A percentile compares a stretch with the other conserved stretches of the same genome.
phyloP scores from a whole-genome alignment of 768 basidiomycete genomes.

The Panaeolus papilionaceus region DNA sequence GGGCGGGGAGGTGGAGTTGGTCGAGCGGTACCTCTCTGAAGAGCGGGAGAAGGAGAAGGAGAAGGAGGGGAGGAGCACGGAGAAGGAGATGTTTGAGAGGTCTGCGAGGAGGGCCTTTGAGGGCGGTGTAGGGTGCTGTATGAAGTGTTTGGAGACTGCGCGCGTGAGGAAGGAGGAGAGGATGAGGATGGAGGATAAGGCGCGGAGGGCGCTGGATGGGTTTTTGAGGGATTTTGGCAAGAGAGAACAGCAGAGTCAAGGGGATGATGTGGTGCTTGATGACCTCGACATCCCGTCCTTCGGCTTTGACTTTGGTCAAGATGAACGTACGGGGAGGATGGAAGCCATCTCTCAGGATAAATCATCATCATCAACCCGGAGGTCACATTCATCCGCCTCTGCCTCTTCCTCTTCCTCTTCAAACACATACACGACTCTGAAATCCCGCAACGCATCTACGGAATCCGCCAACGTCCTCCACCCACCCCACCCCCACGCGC shows the following conservation, averaged over 20 bases:
- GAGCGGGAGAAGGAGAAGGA: conserved; percentile 23
- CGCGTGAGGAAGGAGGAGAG: conserved; percentile 16
- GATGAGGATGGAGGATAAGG: conserved; percentile 22
- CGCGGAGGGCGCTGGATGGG: conserved; percentile 22
- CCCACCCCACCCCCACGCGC: neutral
- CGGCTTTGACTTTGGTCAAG: conserved; percentile 6
- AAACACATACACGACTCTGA: neutral
- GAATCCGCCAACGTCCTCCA: conserved; percentile 7
- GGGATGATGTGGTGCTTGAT: conserved; percentile 26
- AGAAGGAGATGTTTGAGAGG: conserved; percentile 13
- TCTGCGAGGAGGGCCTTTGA: neutral
- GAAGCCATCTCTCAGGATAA: too few relatives aligned
- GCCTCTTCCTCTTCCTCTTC: neutral
- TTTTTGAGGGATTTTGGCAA: conserved; percentile 27
- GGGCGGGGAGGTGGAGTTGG: conserved; percentile 26
- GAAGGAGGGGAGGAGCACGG: conserved; percentile 20
- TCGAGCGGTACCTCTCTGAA: conserved; percentile 23
- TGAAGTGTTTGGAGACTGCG: conserved; percentile 11
- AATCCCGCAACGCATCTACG: neutral
- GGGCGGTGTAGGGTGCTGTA: neutral
- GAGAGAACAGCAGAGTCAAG: conserved; percentile 30
- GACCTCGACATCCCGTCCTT: conserved; percentile 5
- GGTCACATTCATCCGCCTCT: neutral
- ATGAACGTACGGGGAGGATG: neutral
- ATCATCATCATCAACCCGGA: too few relatives aligned